phyloP scores from a whole-genome alignment of 2,329 filamentous ascomycete genomes.

The Tolypocladium guangdongense region DNA sequence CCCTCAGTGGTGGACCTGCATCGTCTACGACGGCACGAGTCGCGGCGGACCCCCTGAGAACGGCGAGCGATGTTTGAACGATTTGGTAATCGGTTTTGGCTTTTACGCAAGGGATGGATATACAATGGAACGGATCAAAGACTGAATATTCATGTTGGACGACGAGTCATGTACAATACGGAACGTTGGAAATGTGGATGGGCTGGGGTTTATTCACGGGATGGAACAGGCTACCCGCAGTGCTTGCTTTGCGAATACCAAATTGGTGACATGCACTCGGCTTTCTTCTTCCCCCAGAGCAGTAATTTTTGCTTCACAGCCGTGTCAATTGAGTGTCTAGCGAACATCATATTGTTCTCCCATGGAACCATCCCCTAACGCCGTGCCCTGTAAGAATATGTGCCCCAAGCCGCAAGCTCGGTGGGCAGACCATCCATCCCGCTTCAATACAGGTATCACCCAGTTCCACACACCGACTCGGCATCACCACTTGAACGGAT shows the following conservation, averaged over 20 bases:
- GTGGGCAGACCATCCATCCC: neutral
- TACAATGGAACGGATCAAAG: neutral
- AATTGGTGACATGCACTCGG: neutral
- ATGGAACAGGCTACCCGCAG: neutral
- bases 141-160: neutral
- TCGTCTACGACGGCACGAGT: neutral
- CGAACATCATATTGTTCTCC: neutral
- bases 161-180: slow-evolving; percentile 3
- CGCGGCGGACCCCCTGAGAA: neutral
- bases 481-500: slow-evolving; percentile 37
- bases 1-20: neutral
- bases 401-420: neutral
- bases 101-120: slow-evolving; percentile 1
- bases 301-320: neutral
- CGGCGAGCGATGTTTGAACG: neutral
- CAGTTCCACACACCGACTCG: slow-evolving; percentile 11
- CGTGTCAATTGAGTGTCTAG: neutral
- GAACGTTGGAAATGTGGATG: neutral
- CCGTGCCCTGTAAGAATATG: neutral
- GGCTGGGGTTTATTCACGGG: neutral
- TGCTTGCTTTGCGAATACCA: neutral
- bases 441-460: neutral
- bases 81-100: neutral
- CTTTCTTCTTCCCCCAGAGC: too few relatives aligned
- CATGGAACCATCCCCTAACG: neutral